phyloP scores from a whole-genome alignment of 495 filamentous ascomycete genomes.

The Podospora tetraspora region DNA sequence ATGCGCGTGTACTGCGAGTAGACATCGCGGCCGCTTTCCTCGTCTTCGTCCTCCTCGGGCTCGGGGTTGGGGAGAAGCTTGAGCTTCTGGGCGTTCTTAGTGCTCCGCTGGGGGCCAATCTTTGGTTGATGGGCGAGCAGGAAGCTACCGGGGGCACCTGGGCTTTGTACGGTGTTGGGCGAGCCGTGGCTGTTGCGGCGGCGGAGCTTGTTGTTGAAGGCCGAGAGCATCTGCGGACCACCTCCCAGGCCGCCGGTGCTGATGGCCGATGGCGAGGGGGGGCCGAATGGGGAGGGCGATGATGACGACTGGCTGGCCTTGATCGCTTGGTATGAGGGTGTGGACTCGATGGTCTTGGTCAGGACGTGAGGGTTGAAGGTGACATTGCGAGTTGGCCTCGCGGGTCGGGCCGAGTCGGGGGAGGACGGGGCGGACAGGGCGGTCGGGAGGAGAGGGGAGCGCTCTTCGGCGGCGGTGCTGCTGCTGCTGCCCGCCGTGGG shows the following conservation, averaged over 20 bases:
- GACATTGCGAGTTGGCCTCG: slow-evolving; percentile 38
- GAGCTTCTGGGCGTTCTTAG: slow-evolving; percentile 91
- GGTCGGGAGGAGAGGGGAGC: slow-evolving; percentile 36
- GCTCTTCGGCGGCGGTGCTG: slow-evolving; percentile 17
- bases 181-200: slow-evolving; percentile 68
- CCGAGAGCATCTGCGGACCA: slow-evolving; percentile 67
- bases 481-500: background rate
- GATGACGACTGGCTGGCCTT: slow-evolving; percentile 11
- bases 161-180: slow-evolving; percentile 37
- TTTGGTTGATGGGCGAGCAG: slow-evolving; percentile 54
- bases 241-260: slow-evolving; percentile 28
- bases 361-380: slow-evolving; percentile 49
- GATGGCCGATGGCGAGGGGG: slow-evolving; percentile 19
- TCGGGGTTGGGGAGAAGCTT: slow-evolving; percentile 91
- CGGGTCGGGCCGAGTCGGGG: slow-evolving; percentile 32
- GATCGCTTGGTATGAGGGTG: slow-evolving; percentile 23
- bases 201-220: slow-evolving; percentile 80
- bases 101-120: slow-evolving; percentile 91
- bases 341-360: slow-evolving; percentile 46
- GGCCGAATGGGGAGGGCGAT: slow-evolving; percentile 8
- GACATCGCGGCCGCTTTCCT: slow-evolving; percentile 90
- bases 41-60: slow-evolving; percentile 70
- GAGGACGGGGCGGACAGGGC: slow-evolving; percentile 16
- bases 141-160: slow-evolving; percentile 24
- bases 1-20: slow-evolving; percentile 91